Conservation (phyloP, 495 filamentous ascomycete genomes). For the Pseudevernia furfuracea region DNA sequence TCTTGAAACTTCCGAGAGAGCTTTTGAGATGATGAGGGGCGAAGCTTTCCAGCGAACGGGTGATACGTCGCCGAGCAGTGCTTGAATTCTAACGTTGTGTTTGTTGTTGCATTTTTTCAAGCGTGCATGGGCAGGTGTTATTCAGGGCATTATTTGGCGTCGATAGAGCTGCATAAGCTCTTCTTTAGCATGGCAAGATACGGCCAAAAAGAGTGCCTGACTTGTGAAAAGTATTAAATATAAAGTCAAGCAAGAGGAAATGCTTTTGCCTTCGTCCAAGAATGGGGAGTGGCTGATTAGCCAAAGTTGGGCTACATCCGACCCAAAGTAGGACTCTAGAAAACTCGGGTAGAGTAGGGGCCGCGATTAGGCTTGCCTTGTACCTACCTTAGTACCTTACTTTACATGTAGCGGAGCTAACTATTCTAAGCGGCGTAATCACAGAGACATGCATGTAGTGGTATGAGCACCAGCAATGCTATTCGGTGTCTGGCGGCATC, state of each 20-base stretch:
- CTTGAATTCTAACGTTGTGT: not conserved
- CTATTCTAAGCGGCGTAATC: no score
- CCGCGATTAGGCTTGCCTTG: no score
- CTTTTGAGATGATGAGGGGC: slow-evolving; percentile 47
- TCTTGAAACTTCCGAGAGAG: slow-evolving; percentile 42
- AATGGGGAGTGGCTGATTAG: no score
- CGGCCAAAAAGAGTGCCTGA: not conserved
- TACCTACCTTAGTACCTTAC: no score
- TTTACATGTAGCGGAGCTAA: no score
- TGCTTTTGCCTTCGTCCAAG: no score
- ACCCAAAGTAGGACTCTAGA: no score
- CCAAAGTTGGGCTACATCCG: not conserved
- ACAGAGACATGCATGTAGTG: not conserved
- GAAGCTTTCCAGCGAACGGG: slow-evolving; percentile 36
- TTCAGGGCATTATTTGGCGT: not conserved
- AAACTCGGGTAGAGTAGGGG: no score
- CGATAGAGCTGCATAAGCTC: not conserved
- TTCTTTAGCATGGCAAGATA: not conserved
- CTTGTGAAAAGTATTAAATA: not conserved
- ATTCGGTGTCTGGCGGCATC: not conserved
- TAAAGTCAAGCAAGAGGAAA: not conserved
- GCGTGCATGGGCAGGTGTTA: not conserved
- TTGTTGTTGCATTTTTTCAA: not conserved
- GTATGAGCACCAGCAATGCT: slow-evolving; percentile 2
- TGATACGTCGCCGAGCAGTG: not conserved